A percentile compares a stretch with the other conserved stretches of the same genome.
phyloP scores from a whole-genome alignment of 371 early-diverging fungal species.

The Nematocida sp. region DNA sequence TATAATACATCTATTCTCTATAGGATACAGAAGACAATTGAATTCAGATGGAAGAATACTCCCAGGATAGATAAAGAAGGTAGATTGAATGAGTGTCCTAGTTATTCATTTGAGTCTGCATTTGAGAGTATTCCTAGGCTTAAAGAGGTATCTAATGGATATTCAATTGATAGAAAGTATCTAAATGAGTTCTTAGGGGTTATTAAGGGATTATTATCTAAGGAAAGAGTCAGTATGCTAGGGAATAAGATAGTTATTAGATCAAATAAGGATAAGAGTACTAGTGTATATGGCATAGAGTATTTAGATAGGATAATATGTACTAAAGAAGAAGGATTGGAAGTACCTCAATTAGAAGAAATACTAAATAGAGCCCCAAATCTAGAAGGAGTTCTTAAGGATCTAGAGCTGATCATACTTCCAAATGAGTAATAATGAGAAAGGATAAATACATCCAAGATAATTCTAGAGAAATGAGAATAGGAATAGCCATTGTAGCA shows the following conservation, averaged over 20 bases:
- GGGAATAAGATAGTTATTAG: background rate
- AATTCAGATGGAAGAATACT: slow-evolving; percentile 17
- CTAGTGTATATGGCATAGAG: background rate
- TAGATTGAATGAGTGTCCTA: too few species aligned
- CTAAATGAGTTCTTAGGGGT: background rate
- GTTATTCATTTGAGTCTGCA: background rate
- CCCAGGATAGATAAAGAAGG: too few species aligned
- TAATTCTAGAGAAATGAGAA: background rate
- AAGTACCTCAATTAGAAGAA: background rate
- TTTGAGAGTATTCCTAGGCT: background rate
- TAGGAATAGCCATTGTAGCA: background rate
- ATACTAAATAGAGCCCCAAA: slow-evolving; percentile 21
- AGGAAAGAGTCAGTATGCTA: slow-evolving; percentile 9
- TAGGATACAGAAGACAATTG: background rate
- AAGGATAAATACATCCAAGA: background rate
- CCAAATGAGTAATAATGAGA: background rate
- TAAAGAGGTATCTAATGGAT: background rate
- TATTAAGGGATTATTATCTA: background rate
- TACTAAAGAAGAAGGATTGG: background rate
- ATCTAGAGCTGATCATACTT: background rate
- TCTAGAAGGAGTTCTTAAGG: slow-evolving; percentile 1
- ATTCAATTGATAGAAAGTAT: background rate
- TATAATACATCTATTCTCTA: slow-evolving; percentile 14
- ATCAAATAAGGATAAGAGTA: background rate
- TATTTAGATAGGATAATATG: background rate